Percentiles rank a stretch among this genome's conserved stretches.
phyloP scores from a whole-genome alignment of 805 yeast species.

The Zygosaccharomyces siamensis region DNA sequence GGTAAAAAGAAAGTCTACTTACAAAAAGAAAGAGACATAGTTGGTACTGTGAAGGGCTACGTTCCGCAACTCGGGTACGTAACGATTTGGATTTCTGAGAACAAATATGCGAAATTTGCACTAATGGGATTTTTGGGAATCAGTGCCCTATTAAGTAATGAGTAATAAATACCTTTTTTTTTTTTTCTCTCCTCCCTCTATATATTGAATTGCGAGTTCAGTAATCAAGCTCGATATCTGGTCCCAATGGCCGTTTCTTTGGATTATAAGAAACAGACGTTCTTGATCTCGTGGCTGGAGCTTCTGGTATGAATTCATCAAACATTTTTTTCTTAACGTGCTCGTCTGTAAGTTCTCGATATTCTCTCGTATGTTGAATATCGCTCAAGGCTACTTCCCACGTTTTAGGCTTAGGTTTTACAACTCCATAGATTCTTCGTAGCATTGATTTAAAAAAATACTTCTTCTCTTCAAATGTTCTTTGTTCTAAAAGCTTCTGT shows the following conservation, averaged over 20 bases:
- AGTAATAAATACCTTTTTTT: slow-evolving; percentile 30
- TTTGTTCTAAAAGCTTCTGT: slow-evolving; percentile 18
- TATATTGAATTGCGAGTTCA: slow-evolving; percentile 10
- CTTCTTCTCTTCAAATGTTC: slow-evolving; percentile 22
- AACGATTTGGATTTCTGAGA: slow-evolving; percentile 87
- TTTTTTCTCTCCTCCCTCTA: not conserved
- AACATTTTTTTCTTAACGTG: slow-evolving; percentile 30
- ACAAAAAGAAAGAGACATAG: slow-evolving; percentile 69
- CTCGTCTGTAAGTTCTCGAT: slow-evolving; percentile 33
- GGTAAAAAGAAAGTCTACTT: slow-evolving; percentile 71
- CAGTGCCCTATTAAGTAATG: slow-evolving; percentile 58
- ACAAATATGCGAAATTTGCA: slow-evolving; percentile 72
- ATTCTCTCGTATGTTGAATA: slow-evolving; percentile 34
- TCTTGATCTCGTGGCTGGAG: slow-evolving; percentile 16
- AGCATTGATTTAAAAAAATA: slow-evolving; percentile 26
- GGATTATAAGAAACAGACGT: slow-evolving; percentile 19
- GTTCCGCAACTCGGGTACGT: slow-evolving; percentile 86
- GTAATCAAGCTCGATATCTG: slow-evolving; percentile 35
- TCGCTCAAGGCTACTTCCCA: slow-evolving; percentile 38
- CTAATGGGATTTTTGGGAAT: slow-evolving; percentile 71
- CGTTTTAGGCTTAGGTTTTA: slow-evolving; percentile 25
- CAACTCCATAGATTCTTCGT: slow-evolving; percentile 20
- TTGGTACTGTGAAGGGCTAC: slow-evolving; percentile 91
- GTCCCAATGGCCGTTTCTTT: slow-evolving; percentile 25
- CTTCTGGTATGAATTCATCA: slow-evolving; percentile 29